phyloP scores from a whole-genome alignment of 2,329 filamentous ascomycete genomes.

The Cadophora sp. region DNA sequence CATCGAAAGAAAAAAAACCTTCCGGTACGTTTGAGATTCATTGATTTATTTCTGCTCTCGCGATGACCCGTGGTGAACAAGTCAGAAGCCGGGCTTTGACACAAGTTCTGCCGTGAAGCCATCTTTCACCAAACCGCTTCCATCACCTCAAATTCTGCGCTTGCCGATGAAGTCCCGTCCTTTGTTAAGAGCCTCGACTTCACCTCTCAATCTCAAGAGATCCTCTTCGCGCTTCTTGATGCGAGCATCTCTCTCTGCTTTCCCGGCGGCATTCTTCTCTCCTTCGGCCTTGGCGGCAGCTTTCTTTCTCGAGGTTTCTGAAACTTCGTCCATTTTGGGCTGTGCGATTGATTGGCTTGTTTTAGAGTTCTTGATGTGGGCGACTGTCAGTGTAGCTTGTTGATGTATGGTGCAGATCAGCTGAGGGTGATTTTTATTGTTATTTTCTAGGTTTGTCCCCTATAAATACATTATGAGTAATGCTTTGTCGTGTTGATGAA shows the following conservation, averaged over 20 bases:
- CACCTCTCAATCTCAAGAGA: not conserved
- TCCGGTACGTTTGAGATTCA: too few species aligned
- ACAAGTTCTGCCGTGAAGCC: too few species aligned
- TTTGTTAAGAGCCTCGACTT: not conserved
- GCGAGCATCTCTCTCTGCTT: not conserved
- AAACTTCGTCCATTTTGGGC: not conserved
- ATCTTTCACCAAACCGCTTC: not conserved
- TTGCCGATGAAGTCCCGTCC: not conserved
- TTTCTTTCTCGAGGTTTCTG: not conserved
- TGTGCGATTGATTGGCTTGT: not conserved
- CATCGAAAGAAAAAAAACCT: too few species aligned
- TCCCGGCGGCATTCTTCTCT: not conserved
- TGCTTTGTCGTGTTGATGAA: not conserved
- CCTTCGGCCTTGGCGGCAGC: not conserved
- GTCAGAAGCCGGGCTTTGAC: not conserved
- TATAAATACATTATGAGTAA: not conserved
- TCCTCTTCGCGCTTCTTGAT: not conserved
- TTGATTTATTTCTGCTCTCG: too few species aligned
- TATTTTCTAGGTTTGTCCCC: not conserved
- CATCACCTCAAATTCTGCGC: not conserved
- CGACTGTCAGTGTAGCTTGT: not conserved
- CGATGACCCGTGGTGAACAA: too few species aligned
- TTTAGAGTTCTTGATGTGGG: not conserved
- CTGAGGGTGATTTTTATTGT: not conserved
- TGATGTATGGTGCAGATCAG: not conserved